Percentiles rank a stretch among this genome's conserved stretches.
These are phyloP conservation scores for Schwanniomyces occidentalis DNA, from an alignment of 805 yeast genomes.

Conservation along the genomic window DNA sequence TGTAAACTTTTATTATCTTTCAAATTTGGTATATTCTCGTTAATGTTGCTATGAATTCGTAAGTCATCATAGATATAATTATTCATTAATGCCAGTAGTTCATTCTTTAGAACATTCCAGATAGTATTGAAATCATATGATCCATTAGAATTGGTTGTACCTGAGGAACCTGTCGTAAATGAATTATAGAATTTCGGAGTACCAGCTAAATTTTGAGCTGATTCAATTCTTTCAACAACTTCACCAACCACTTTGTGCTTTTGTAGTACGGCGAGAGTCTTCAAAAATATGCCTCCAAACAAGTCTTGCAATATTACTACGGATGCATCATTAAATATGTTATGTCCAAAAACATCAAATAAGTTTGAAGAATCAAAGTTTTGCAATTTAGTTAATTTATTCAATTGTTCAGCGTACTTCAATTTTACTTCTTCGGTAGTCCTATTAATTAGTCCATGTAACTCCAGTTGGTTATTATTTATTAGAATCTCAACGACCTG, in stretches of 20 bases:
- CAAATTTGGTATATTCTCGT: conserved; percentile 3
- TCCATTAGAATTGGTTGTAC: not conserved
- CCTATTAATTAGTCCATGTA: conserved; percentile 61
- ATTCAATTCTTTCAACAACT: conserved; percentile 40
- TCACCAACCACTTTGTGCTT: conserved; percentile 67
- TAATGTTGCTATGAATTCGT: not conserved
- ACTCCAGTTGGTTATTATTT: conserved; percentile 59
- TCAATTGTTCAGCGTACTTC: conserved; percentile 44
- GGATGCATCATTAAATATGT: conserved; percentile 45
- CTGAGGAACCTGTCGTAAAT: not conserved
- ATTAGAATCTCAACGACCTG: conserved; percentile 55
- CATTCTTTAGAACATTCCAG: conserved; percentile 36
- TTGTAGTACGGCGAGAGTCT: conserved; percentile 63
- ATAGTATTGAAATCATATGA: conserved; percentile 20
- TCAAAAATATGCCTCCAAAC: conserved; percentile 68
- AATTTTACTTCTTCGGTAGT: conserved; percentile 64
- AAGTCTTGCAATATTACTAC: conserved; percentile 65
- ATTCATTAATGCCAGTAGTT: conserved; percentile 29
- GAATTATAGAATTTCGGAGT: conserved; percentile 1
- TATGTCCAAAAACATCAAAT: conserved; percentile 24
- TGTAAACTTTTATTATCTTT: conserved; percentile 22
- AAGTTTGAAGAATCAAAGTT: conserved; percentile 24
- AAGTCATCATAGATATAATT: conserved; percentile 32
- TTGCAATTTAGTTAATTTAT: conserved; percentile 29
- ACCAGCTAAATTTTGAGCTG: conserved; percentile 17